Conservation (phyloP, 257 asterid species). For the Rhazya stricta region DNA sequence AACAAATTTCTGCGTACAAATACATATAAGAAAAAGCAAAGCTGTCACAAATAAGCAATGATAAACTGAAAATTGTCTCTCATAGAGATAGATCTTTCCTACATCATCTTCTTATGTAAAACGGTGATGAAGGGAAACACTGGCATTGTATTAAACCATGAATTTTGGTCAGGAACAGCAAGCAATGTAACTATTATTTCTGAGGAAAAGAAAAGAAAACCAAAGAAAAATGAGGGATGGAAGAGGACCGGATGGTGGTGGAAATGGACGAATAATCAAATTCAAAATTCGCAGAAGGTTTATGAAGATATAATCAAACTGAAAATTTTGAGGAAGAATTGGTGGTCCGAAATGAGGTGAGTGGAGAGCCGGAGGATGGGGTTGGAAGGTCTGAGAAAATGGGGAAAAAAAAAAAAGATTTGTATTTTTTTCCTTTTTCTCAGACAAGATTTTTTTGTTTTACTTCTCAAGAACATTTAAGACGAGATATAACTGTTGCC, state of each 20-base stretch:
- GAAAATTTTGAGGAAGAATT: conserved; percentile 12
- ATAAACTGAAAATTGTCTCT: conserved; percentile 10
- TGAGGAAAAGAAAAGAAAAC: not conserved
- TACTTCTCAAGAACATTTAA: no score
- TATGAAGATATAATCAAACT: conserved; percentile 4
- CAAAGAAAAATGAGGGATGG: not conserved
- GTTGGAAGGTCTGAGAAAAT: not conserved
- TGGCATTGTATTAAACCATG: not conserved
- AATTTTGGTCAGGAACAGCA: not conserved
- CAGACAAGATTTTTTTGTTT: not conserved
- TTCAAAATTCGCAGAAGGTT: not conserved
- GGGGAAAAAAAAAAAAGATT: no score
- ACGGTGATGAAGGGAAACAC: not conserved
- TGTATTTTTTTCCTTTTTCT: no score
- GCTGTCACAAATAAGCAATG: not conserved
- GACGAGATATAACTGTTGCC: no score
- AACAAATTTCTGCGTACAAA: not conserved
- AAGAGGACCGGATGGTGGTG: not conserved
- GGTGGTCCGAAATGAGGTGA: conserved; percentile 17
- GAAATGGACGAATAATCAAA: not conserved
- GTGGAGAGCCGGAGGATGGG: conserved; percentile 16
- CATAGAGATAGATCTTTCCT: conserved; percentile 8
- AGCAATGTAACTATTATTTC: not conserved
- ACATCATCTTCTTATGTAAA: conserved; percentile 6
- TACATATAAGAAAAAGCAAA: not conserved